These are phyloP conservation scores for Draba incana DNA, from an alignment of 345 rosid species.

Conservation along the genomic window DNA sequence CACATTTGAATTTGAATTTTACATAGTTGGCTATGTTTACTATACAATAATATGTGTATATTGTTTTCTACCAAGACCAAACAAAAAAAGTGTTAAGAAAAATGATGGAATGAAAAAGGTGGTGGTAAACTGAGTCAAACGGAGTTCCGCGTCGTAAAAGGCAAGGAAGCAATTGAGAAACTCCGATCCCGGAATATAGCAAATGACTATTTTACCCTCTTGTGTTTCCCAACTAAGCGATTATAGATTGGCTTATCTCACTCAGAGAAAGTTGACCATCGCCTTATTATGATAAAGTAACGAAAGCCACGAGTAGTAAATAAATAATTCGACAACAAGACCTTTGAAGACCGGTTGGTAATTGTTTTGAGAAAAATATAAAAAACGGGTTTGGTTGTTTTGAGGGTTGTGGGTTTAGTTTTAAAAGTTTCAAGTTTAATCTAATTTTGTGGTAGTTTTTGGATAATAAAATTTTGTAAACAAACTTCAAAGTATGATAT, in stretches of 20 bases:
- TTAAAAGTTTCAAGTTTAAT: too few species aligned
- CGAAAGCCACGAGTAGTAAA: constrained; percentile 29
- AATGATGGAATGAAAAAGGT: constrained; percentile 22
- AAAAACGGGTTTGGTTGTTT: constrained; percentile 4
- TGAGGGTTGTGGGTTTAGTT: too few species aligned
- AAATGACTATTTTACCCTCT: constrained; percentile 23
- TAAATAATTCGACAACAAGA: constrained; percentile 2
- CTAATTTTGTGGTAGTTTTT: too few species aligned
- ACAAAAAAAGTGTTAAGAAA: background rate
- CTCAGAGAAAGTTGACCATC: constrained; percentile 27
- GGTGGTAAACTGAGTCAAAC: constrained; percentile 30
- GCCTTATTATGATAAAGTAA: background rate
- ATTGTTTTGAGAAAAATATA: constrained; percentile 2
- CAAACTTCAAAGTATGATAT: too few species aligned
- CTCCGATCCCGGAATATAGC: background rate
- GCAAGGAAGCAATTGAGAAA: constrained; percentile 23
- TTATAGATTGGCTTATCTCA: background rate
- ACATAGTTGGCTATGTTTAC: constrained; percentile 9
- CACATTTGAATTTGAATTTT: too few species aligned
- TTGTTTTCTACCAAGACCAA: background rate
- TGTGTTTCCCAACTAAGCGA: background rate
- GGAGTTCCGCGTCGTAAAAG: constrained; percentile 18
- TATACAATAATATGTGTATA: background rate
- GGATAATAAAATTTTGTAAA: too few species aligned
- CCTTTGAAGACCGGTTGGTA: constrained; percentile 41